A percentile compares a stretch with the other conserved stretches of the same genome.
phyloP scores from a whole-genome alignment of 768 basidiomycete genomes.

The Auricularia sp. region DNA sequence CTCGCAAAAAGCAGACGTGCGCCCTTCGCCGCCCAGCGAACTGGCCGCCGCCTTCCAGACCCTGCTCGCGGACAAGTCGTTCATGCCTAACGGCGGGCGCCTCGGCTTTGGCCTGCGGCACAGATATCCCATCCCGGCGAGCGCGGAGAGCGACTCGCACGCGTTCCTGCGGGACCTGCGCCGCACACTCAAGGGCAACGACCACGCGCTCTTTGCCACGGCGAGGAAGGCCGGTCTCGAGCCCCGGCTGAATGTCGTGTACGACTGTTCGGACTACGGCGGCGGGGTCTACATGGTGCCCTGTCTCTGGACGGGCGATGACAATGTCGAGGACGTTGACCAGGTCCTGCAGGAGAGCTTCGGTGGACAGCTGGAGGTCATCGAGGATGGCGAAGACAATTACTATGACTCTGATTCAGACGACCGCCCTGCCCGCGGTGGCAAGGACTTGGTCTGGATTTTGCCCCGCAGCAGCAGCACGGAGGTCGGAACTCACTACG shows the following conservation, averaged over 20 bases:
- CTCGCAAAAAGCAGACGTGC: background rate
- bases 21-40: background rate
- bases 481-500: background rate
- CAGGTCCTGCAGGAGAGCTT: background rate
- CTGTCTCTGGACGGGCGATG: background rate
- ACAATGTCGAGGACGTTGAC: background rate
- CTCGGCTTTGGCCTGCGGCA: slow-evolving; percentile 32
- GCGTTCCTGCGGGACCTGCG: background rate
- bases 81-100: slow-evolving; percentile 30
- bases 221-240: background rate
- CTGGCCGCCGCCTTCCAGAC: slow-evolving; percentile 8
- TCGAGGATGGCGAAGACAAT: background rate
- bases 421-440: background rate
- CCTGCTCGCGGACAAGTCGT: slow-evolving; percentile 22
- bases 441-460: background rate
- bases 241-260: background rate
- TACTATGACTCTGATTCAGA: background rate
- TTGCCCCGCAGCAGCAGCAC: background rate
- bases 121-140: slow-evolving; percentile 23
- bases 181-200: background rate
- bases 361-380: background rate
- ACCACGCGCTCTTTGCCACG: background rate
- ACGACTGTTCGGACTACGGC: background rate
- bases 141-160: background rate
- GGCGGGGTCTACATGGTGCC: background rate